phyloP scores from a whole-genome alignment of 805 yeast species.

The Saccharomycopsis sp. region DNA sequence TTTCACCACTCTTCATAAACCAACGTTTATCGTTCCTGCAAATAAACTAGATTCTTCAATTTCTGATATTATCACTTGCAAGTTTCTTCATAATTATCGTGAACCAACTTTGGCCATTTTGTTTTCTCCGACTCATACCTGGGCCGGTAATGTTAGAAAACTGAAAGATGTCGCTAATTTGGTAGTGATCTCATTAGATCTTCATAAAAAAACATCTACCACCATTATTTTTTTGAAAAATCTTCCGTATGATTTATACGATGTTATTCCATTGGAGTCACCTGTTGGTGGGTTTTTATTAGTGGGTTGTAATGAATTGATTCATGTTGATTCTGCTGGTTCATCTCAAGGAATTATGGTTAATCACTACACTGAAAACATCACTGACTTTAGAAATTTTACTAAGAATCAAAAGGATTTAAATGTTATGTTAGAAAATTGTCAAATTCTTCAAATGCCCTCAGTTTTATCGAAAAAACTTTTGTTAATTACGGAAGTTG shows the following conservation, averaged over 20 bases:
- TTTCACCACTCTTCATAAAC: constrained; percentile 4
- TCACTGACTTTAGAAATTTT: constrained; percentile 14
- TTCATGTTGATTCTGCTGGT: constrained; percentile 76
- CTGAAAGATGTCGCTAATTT: constrained; percentile 53
- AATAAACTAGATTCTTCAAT: constrained; percentile 43
- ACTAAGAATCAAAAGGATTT: constrained; percentile 12
- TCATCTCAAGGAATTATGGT: constrained; percentile 13
- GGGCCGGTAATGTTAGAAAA: constrained; percentile 67
- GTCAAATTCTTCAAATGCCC: constrained; percentile 7
- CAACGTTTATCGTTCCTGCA: constrained; percentile 14
- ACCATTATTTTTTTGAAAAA: constrained; percentile 56
- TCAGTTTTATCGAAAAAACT: constrained; percentile 3
- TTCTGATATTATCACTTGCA: constrained; percentile 55
- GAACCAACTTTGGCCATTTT: constrained; percentile 76
- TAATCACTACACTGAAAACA: constrained; percentile 11
- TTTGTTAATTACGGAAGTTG: constrained; percentile 11
- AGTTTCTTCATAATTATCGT: constrained; percentile 61
- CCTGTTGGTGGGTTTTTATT: constrained; percentile 63
- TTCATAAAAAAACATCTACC: constrained; percentile 39
- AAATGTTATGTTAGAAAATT: constrained; percentile 14
- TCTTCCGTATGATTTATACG: constrained; percentile 66
- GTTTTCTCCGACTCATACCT: constrained; percentile 46
- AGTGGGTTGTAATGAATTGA: constrained; percentile 65
- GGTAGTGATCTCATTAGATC: constrained; percentile 58
- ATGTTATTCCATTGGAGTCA: constrained; percentile 48